These are phyloP conservation scores for Lactuca sativa DNA, from an alignment of 129 eudicot genomes.

Conservation along the genomic window DNA sequence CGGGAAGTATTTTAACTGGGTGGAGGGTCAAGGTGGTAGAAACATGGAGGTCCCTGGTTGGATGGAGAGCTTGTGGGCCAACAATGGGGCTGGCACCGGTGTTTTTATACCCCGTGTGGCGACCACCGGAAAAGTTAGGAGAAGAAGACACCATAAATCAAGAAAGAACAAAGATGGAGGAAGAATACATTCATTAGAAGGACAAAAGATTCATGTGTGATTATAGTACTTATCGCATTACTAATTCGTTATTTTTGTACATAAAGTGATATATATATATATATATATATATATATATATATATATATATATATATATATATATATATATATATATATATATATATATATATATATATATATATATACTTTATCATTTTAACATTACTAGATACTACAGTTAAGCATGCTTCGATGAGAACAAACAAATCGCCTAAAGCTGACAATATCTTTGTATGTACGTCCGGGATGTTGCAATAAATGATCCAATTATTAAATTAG, in stretches of 20 bases:
- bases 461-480: too few species aligned
- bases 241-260: not conserved
- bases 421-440: too few species aligned
- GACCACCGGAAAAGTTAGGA: slow-evolving; percentile 28
- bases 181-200: slow-evolving; percentile 12
- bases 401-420: too few species aligned
- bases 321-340: not conserved
- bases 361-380: not conserved
- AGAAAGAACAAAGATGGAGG: slow-evolving; percentile 18
- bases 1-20: slow-evolving; percentile 47
- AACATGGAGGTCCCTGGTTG: slow-evolving; percentile 45
- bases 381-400: not conserved
- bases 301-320: not conserved
- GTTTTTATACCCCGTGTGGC: slow-evolving; percentile 69
- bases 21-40: slow-evolving; percentile 29
- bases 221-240: not conserved
- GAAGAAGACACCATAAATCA: slow-evolving; percentile 34
- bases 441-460: too few species aligned
- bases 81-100: slow-evolving; percentile 57
- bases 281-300: not conserved
- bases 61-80: slow-evolving; percentile 59
- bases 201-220: slow-evolving; percentile 32
- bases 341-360: not conserved
- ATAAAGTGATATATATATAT: not conserved
- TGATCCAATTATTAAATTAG: not conserved